These are phyloP conservation scores for Podosphaera fusca DNA, from an alignment of 2,329 filamentous ascomycete species.

Conservation along the genomic window DNA sequence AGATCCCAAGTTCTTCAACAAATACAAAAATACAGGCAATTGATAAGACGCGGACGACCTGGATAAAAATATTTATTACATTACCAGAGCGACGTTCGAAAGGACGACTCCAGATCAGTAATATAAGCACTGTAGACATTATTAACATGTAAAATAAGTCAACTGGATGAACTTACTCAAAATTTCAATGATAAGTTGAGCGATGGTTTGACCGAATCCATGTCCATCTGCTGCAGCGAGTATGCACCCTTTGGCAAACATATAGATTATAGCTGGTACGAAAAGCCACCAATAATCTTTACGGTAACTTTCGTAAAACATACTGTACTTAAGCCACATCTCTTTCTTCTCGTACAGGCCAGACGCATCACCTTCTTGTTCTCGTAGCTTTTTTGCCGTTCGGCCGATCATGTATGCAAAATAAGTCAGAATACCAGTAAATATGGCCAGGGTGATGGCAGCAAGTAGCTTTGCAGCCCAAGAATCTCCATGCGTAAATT, in stretches of 20 bases:
- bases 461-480: constrained; percentile 79
- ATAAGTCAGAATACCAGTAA: constrained; percentile 59
- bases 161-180: constrained; percentile 18
- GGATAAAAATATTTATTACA: constrained; percentile 82
- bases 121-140: constrained; percentile 33
- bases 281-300: constrained; percentile 96
- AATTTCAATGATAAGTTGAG: constrained; percentile 60
- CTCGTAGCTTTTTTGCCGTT: constrained; percentile 51
- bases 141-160: background rate
- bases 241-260: constrained; percentile 69
- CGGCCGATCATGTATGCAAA: constrained; percentile 69
- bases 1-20: constrained; percentile 74
- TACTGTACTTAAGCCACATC: constrained; percentile 82
- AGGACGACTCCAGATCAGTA: constrained; percentile 68
- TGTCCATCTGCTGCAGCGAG: constrained; percentile 71
- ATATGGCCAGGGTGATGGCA: constrained; percentile 54
- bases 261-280: constrained; percentile 69
- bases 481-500: constrained; percentile 82
- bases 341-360: constrained; percentile 72
- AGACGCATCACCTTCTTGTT: constrained; percentile 46
- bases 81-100: constrained; percentile 74
- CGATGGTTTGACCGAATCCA: constrained; percentile 57
- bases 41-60: constrained; percentile 70
- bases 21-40: constrained; percentile 79
- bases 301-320: constrained; percentile 94